phyloP scores from a whole-genome alignment of 176 grass and related monocot species.

The Cenchrus americanus region DNA sequence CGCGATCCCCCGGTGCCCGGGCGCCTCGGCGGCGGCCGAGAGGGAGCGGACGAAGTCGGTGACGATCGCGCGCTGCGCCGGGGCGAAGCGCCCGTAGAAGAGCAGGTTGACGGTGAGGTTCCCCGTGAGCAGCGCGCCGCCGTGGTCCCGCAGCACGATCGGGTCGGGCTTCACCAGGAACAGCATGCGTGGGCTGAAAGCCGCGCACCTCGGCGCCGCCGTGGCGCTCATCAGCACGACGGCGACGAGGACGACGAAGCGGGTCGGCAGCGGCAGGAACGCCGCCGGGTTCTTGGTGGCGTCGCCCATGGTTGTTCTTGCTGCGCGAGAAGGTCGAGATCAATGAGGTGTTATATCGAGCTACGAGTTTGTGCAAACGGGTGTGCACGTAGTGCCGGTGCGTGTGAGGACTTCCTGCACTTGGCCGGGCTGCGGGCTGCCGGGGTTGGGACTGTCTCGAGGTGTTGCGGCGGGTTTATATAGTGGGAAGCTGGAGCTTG shows the following conservation, averaged over 20 bases:
- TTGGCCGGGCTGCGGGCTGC: too few relatives aligned
- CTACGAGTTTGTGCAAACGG: background rate
- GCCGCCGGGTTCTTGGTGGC: background rate
- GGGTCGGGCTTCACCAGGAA: constrained; percentile 71
- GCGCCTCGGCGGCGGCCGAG: background rate
- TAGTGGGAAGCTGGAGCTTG: constrained; percentile 8
- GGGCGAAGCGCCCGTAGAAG: constrained; percentile 78
- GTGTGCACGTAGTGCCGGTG: background rate
- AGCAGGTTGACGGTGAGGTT: constrained; percentile 72
- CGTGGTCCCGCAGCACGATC: constrained; percentile 71
- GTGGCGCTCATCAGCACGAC: background rate
- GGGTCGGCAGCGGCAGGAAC: constrained; percentile 23
- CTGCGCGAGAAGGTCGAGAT: background rate
- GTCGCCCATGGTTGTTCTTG: constrained; percentile 10
- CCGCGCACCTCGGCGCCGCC: constrained; percentile 29
- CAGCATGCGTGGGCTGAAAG: constrained; percentile 55
- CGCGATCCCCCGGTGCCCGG: background rate
- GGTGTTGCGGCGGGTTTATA: background rate
- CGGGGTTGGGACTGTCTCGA: background rate
- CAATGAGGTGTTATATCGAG: constrained; percentile 1
- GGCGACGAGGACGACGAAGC: constrained; percentile 9
- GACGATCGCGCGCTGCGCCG: constrained; percentile 61
- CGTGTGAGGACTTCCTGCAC: background rate
- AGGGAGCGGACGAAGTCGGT: constrained; percentile 71
- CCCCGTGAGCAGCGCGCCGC: constrained; percentile 65